These are phyloP conservation scores for Ogataea hybrid DNA, from an alignment of 1,139 yeast genomes.

Conservation along the genomic window DNA sequence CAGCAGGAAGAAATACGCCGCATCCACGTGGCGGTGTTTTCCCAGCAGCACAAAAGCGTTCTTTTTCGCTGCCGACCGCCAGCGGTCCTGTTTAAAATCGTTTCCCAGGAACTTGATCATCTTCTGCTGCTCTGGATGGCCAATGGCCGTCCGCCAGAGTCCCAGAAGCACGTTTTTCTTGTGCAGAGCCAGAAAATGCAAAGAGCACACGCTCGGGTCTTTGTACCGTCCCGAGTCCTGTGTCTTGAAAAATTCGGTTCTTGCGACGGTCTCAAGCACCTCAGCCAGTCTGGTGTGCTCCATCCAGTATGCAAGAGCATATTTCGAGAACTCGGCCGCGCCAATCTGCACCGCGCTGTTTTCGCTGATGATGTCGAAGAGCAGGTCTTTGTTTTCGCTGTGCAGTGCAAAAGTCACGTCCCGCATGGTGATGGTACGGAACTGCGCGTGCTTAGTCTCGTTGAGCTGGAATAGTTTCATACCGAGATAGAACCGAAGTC, in stretches of 20 bases:
- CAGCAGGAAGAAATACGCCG: conserved; percentile 87
- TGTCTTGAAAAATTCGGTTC: conserved; percentile 51
- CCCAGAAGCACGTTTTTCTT: conserved; percentile 78
- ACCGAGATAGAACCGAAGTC: conserved; percentile 69
- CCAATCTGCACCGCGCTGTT: conserved; percentile 41
- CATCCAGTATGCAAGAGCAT: conserved; percentile 76
- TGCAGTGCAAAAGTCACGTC: conserved; percentile 89
- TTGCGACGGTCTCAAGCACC: conserved; percentile 66
- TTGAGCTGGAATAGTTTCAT: conserved; percentile 66
- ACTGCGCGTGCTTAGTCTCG: conserved; percentile 35
- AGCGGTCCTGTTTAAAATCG: conserved; percentile 70
- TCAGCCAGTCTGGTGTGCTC: conserved; percentile 47
- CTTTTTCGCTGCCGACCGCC: conserved; percentile 87
- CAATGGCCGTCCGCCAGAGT: conserved; percentile 75
- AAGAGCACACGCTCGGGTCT: conserved; percentile 73
- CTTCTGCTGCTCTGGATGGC: conserved; percentile 79
- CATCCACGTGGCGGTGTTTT: conserved; percentile 81
- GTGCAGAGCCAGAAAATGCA: conserved; percentile 73
- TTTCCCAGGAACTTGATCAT: conserved; percentile 73
- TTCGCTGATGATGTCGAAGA: conserved; percentile 55
- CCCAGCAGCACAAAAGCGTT: conserved; percentile 91
- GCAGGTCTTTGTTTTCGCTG: conserved; percentile 70
- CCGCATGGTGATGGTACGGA: conserved; percentile 57
- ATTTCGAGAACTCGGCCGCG: conserved; percentile 61
- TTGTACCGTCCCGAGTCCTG: conserved; percentile 39